Evolutionary conservation across 1,139 yeast species (phyloP).

Genomic region (Protomyces inouyei): DNA sequence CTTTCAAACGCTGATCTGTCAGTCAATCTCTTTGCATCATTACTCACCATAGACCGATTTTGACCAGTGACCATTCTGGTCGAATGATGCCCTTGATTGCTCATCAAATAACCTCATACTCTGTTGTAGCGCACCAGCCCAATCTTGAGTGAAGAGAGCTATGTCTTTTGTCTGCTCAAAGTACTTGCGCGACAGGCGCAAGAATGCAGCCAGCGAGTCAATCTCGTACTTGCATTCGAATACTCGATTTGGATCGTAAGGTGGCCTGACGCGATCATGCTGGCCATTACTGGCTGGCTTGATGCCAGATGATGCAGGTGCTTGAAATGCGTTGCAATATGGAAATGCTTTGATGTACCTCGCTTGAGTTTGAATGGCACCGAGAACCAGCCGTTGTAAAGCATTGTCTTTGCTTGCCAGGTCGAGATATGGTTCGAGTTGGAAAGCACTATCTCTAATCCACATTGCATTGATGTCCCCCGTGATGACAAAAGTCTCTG

Average conservation of each 20-base stretch:
- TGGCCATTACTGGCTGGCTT: neutral
- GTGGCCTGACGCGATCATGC: constrained; percentile 4
- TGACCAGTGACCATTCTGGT: constrained; percentile 49
- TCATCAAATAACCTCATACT: constrained; percentile 53
- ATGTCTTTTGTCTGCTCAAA: constrained; percentile 50
- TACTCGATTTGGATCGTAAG: constrained; percentile 46
- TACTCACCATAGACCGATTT: constrained; percentile 37
- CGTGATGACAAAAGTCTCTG: constrained; percentile 68
- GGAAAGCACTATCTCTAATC: constrained; percentile 80
- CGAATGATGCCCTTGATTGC: constrained; percentile 62
- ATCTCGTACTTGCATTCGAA: constrained; percentile 89
- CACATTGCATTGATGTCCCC: constrained; percentile 80
- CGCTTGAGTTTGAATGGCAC: constrained; percentile 80
- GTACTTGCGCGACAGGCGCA: constrained; percentile 70
- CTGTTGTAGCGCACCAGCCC: constrained; percentile 59
- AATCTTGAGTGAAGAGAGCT: constrained; percentile 50
- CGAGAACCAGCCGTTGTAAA: constrained; percentile 55
- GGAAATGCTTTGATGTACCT: constrained; percentile 5
- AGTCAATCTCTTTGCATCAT: neutral
- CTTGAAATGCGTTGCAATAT: constrained; percentile 28
- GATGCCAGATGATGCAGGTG: constrained; percentile 6
- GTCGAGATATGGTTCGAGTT: constrained; percentile 68
- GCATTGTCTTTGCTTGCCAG: constrained; percentile 50
- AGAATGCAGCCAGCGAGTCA: constrained; percentile 77
- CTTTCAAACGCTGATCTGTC: constrained; percentile 63